Evolutionary conservation across 129 eudicot genomes (phyloP), one percentile per base, ranked within the genome.

Genomic region (Chrysanthemum makinoi): DNA sequence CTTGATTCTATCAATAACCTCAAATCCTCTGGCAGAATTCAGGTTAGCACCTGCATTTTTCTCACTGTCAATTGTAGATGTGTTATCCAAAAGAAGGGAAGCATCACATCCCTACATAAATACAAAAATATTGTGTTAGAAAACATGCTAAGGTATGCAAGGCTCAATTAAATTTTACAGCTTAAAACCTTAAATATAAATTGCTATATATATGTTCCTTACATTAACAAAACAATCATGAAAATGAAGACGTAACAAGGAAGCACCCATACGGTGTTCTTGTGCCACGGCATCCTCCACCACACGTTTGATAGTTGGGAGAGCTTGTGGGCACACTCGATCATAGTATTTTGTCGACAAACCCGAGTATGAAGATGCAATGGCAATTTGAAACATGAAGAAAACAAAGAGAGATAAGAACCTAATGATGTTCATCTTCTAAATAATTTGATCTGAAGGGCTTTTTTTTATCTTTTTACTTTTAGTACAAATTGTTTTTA

Each of bases 81-180:
- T 58, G 20, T 58, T 35, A 58, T 58, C 63, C 39, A 81, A 61
- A 22, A 81, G 75, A 19, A 81, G 6, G 13, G 85, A 81, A 20
- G 74, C 85, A 72, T 81, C 85, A 44, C 85, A 76, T 18, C 85
- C 85, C 85, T 81, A 44, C 28, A 49, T 70, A 26, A 14, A 69
- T 30, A 53, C 20, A 4, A 6, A n/a, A 53, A 26, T 3, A 26
- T 1, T 2, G 30, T 26, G 3, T 26, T 15, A 54, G 10, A 54
- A 54, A 53, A 50, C 5, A 10, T 16, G 6, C 8, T 54, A 54
- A 54, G 3, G 4, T 13, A 15, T 15, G 9, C 7, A 15, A 3
- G 3, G 4, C 19, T 6, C 2, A 12, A 50, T 13, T 11, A 3
- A 13, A 52, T 52, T 52, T 15, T 0, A 12, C 6, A 2, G 19